Evolutionary conservation across 2,329 filamentous ascomycete genomes (phyloP).

Genomic region (Trichophyton schoenleinii): DNA sequence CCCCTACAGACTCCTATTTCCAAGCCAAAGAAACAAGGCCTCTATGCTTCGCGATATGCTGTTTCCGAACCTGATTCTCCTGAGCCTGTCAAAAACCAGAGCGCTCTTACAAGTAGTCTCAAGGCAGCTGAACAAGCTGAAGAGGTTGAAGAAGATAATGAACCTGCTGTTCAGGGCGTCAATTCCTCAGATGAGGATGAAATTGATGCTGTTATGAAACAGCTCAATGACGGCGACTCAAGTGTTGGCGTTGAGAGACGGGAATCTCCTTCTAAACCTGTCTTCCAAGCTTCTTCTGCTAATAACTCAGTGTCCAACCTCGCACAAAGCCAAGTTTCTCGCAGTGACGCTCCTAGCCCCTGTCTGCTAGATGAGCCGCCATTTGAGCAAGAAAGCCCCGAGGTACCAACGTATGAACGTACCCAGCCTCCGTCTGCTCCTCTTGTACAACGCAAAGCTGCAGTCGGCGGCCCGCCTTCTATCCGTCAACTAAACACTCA

Average conservation of each 20-base stretch:
- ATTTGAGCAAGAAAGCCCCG: constrained; percentile 7
- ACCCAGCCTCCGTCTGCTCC: not conserved
- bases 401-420: not conserved
- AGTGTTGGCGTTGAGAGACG: constrained; percentile 60
- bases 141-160: constrained; percentile 13
- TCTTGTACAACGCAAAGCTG: constrained; percentile 15
- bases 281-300: constrained; percentile 4
- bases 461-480: constrained; percentile 31
- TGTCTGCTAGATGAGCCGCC: constrained; percentile 48
- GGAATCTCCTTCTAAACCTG: constrained; percentile 17
- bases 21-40: constrained; percentile 15
- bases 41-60: constrained; percentile 28
- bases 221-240: constrained; percentile 62
- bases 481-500: constrained; percentile 52
- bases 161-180: not conserved
- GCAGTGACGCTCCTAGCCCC: constrained; percentile 62
- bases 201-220: constrained; percentile 84
- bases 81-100: constrained; percentile 14
- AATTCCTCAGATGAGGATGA: constrained; percentile 46
- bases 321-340: constrained; percentile 24
- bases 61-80: constrained; percentile 17
- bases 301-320: constrained; percentile 9
- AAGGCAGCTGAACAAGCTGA: constrained; percentile 10
- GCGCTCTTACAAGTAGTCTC: not conserved
- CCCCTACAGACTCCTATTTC: constrained; percentile 12